Evolutionary conservation across 2,329 filamentous ascomycete species (phyloP), one percentile per base, ranked within the genome.

Genomic region (Septoria linicola): DNA sequence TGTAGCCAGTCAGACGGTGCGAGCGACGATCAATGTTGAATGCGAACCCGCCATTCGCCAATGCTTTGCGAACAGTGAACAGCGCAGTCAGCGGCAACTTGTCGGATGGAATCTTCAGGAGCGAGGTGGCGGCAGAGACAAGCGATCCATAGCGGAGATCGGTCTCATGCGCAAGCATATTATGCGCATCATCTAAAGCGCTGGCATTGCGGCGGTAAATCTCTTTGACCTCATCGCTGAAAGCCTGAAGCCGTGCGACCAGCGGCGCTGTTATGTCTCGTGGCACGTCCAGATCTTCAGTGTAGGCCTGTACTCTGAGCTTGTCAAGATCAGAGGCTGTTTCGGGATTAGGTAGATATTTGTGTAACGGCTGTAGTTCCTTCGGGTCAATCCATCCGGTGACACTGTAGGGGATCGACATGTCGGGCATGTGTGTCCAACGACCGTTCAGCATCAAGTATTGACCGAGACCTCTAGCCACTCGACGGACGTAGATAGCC

Each of bases 51-150:
- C 83, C 78, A 34, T 77, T 73, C 19, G 77, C 67, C 6, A 92
- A 66, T 7, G 84, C 79, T 49, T 80, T 80, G 59, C 89, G 84
- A 5, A 90, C 81, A 3, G 88, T 87, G 61, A 89, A 87, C 4
- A 89, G 69, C 7, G 78, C 66, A 13, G 60, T 52, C 11, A 59
- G 37, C n/a, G 65, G 50, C 10, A 68, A 17, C 67, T 64, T 1
- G 23, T 63, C 53, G 11, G 63, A 47, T 10, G 54, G 57, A 59
- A 58, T 47, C 10, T 63, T 61, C 49, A 75, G 64, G 19, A 80
- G 61, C 6, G 63, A 69, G 27, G 69, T 66, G 1, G 77, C 72
- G 36, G 79, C 75, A 14, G 75, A 71, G 0, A 69, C 59, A 20
- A 80, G 63, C 4, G 71, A 76, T 61, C 77, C 74, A 62, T 75